These are phyloP conservation scores for Stenogyne calaminthoides DNA, from an alignment of 305 asterid genomes.

Conservation along the genomic window DNA sequence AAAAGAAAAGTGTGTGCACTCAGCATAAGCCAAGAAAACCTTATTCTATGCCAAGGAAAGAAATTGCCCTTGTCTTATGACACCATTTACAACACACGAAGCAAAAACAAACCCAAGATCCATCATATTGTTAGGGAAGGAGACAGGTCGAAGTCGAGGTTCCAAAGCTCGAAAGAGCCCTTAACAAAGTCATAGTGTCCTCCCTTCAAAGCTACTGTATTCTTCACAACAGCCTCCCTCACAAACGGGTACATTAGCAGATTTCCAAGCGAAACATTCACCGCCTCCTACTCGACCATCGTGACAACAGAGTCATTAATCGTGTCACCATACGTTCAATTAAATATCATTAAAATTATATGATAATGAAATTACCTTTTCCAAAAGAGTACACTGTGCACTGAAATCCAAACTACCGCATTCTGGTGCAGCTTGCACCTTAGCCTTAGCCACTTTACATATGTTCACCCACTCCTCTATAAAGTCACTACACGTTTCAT, in stretches of 20 bases:
- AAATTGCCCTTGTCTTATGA: no score
- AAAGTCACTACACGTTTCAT: conserved; percentile 54
- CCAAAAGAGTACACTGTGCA: conserved; percentile 60
- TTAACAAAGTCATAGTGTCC: conserved; percentile 89
- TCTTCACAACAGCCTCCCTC: conserved; percentile 68
- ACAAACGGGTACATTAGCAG: conserved; percentile 78
- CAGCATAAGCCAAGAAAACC: neutral
- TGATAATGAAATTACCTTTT: conserved; percentile 68
- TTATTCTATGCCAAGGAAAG: no score
- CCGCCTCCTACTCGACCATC: conserved; percentile 65
- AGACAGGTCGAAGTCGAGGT: conserved; percentile 56
- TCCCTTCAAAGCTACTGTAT: conserved; percentile 56
- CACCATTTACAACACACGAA: no score
- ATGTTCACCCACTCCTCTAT: conserved; percentile 91
- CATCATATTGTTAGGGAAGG: conserved; percentile 28
- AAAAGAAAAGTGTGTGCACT: neutral
- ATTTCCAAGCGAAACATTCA: conserved; percentile 72
- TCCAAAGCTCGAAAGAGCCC: conserved; percentile 80
- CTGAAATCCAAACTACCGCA: conserved; percentile 46
- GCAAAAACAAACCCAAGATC: no score
- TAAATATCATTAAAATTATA: no score
- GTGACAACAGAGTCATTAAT: neutral
- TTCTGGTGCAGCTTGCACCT: conserved; percentile 45
- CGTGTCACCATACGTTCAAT: neutral
- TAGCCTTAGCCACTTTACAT: conserved; percentile 66